Conservation (phyloP, 345 rosid species). For the Garcia nutans region DNA sequence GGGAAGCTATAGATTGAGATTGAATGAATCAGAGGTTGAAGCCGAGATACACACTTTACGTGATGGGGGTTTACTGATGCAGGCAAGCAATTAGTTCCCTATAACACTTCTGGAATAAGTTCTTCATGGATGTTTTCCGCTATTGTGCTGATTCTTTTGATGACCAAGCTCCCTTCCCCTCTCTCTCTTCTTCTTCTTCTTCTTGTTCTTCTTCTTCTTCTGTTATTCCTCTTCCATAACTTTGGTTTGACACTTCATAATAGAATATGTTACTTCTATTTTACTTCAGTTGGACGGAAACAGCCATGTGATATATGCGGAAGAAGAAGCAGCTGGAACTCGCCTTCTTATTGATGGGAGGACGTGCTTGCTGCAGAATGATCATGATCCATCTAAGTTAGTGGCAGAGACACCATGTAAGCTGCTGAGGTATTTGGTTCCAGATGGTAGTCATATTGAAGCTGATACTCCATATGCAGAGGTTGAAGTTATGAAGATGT, state of each 20-base stretch:
- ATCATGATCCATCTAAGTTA: constrained; percentile 97
- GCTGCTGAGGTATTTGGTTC: constrained; percentile 83
- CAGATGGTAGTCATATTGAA: constrained; percentile 87
- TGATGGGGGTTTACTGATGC: constrained; percentile 98
- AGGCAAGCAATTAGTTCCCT: constrained; percentile 54
- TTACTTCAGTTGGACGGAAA: constrained; percentile 86
- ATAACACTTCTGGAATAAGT: constrained; percentile 6
- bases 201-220: neutral
- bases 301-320: constrained; percentile 98
- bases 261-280: constrained; percentile 3
- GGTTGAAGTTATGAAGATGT: constrained; percentile 99
- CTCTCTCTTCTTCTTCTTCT: neutral
- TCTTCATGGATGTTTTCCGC: constrained; percentile 10
- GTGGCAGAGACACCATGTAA: constrained; percentile 99
- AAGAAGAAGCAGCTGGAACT: constrained; percentile 99
- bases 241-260: neutral
- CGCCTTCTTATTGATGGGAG: constrained; percentile 99
- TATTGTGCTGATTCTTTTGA: neutral
- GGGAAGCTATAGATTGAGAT: constrained; percentile 82
- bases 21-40: constrained; percentile 89
- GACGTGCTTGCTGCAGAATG: constrained; percentile 98
- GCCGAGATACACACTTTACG: constrained; percentile 97
- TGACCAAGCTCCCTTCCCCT: neutral
- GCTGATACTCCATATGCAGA: constrained; percentile 95
- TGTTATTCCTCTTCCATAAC: too few relatives aligned